These are phyloP conservation scores for Phytopythium helicoides DNA, from an alignment of 352 stramenopile genomes.

Conservation along the genomic window DNA sequence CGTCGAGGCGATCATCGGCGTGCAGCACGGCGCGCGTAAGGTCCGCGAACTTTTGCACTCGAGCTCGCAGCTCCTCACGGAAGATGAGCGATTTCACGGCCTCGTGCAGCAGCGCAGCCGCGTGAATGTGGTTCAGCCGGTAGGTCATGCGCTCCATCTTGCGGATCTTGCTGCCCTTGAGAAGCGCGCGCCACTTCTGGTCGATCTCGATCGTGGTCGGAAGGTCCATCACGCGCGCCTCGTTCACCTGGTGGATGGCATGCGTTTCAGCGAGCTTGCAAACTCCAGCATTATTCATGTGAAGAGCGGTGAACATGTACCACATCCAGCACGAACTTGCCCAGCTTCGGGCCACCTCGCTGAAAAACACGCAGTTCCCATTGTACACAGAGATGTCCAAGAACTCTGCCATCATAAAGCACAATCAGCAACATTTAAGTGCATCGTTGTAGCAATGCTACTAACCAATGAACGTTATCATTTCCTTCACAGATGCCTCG, in stretches of 20 bases:
- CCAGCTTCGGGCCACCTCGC: conserved; percentile 50
- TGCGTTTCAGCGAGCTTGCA: neutral
- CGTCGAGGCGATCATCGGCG: neutral
- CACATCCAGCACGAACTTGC: conserved; percentile 61
- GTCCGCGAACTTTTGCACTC: conserved; percentile 47
- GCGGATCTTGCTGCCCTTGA: conserved; percentile 49
- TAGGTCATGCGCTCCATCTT: conserved; percentile 47
- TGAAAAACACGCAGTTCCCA: conserved; percentile 58
- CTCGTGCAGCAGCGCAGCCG: conserved; percentile 43
- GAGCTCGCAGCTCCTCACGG: conserved; percentile 50
- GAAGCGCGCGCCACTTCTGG: conserved; percentile 48
- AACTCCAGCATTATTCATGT: no score
- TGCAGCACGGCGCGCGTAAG: conserved; percentile 21
- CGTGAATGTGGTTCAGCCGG: conserved; percentile 50
- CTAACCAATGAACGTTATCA: conserved; percentile 53
- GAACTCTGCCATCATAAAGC: conserved; percentile 19
- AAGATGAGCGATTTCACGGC: conserved; percentile 54
- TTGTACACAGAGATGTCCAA: conserved; percentile 51
- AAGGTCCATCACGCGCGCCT: conserved; percentile 36
- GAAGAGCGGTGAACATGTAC: conserved; percentile 21
- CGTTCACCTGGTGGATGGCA: conserved; percentile 37
- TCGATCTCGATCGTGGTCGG: conserved; percentile 44
- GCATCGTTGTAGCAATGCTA: no score
- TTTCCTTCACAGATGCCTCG: conserved; percentile 43
- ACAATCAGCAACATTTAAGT: neutral